These are phyloP conservation scores for Fusarium phyllophilum DNA, from an alignment of 2,329 filamentous ascomycete species.

Conservation along the genomic window DNA sequence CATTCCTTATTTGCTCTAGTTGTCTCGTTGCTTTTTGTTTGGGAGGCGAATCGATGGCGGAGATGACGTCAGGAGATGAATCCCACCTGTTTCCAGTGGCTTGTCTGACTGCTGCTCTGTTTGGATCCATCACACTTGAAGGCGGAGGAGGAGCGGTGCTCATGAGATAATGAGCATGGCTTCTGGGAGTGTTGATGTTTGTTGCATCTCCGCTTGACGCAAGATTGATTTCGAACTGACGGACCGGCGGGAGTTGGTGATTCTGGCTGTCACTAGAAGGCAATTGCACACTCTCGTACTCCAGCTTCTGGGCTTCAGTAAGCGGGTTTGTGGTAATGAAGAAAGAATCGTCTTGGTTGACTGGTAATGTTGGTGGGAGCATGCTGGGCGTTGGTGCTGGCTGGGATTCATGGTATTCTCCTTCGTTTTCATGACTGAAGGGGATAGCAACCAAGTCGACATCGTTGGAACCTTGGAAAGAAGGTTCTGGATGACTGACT, in stretches of 20 bases:
- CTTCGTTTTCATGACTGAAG: constrained; percentile 31
- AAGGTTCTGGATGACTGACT: constrained; percentile 14
- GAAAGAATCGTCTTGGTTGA: constrained; percentile 45
- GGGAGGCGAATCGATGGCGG: constrained; percentile 24
- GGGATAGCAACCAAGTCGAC: constrained; percentile 42
- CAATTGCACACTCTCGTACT: constrained; percentile 47
- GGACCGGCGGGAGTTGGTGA: constrained; percentile 28
- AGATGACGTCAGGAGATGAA: constrained; percentile 43
- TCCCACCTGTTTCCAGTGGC: constrained; percentile 9
- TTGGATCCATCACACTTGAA: constrained; percentile 15
- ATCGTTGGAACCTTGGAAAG: constrained; percentile 37
- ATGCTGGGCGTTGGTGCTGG: constrained; percentile 36
- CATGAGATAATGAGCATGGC: constrained; percentile 31
- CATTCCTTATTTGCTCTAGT: constrained; percentile 2
- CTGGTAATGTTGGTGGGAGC: constrained; percentile 44
- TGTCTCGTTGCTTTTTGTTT: constrained; percentile 10
- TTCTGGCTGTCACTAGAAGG: constrained; percentile 29
- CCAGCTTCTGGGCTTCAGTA: constrained; percentile 51
- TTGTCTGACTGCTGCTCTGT: neutral
- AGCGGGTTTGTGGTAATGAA: constrained; percentile 49
- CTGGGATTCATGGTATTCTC: constrained; percentile 5
- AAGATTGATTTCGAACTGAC: constrained; percentile 32
- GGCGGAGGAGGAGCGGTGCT: constrained; percentile 35
- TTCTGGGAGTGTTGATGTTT: constrained; percentile 51
- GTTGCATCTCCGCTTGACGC: constrained; percentile 49